Conservation (phyloP, 192 early-diverging fungal species). For the Anaeromyces robustus region DNA sequence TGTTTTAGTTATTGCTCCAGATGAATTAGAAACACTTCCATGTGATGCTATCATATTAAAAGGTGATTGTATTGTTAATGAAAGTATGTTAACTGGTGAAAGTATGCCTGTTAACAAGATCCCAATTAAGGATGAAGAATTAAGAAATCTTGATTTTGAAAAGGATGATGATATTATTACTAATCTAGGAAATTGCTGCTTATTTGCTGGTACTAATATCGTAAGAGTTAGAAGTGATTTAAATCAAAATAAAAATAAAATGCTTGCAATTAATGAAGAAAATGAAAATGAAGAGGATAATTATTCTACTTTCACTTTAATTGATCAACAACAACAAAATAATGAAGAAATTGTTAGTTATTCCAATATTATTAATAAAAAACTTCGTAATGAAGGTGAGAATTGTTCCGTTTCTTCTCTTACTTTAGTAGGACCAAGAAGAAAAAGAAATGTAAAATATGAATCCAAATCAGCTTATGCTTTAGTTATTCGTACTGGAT, state of each 20-base stretch:
- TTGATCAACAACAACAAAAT: too few species aligned
- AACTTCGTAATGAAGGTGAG: too few species aligned
- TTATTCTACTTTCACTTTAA: too few species aligned
- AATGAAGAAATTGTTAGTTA: too few species aligned
- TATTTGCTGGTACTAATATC: constrained; percentile 87
- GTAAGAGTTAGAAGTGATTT: constrained; percentile 42
- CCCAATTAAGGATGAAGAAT: constrained; percentile 47
- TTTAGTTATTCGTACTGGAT: constrained; percentile 79
- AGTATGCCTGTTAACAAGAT: constrained; percentile 85
- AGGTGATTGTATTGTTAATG: constrained; percentile 94
- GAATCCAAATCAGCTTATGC: constrained; percentile 28
- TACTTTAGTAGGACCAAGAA: too few species aligned
- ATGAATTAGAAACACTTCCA: constrained; percentile 24
- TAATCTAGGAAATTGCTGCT: constrained; percentile 65
- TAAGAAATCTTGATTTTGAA: constrained; percentile 44
- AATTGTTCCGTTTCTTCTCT: too few species aligned
- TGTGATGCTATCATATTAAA: constrained; percentile 85
- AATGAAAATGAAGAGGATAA: too few species aligned
- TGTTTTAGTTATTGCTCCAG: constrained; percentile 37
- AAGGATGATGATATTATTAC: constrained; percentile 33
- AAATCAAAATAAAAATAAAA: not conserved
- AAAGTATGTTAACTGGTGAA: constrained; percentile 84
- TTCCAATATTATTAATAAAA: too few species aligned
- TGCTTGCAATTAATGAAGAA: too few species aligned
- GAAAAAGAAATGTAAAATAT: too few species aligned